Conservation (phyloP, 495 filamentous ascomycete species). For the Penicillium paxilli region DNA sequence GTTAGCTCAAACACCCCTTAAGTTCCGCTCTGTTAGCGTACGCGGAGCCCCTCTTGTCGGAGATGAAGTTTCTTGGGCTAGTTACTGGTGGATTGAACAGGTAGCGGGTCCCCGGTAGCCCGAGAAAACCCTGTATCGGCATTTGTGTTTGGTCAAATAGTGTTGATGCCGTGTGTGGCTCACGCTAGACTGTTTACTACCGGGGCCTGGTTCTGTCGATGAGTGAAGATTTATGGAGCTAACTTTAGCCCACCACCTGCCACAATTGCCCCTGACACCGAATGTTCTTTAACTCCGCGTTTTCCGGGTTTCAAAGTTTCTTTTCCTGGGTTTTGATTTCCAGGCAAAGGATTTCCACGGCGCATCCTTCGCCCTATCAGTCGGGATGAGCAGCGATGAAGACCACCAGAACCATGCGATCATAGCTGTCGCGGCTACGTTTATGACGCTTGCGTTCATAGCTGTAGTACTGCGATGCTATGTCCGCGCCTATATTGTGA, state of each 20-base stretch:
- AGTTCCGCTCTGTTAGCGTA: not conserved
- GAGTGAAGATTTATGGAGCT: not conserved
- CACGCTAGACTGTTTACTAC: not conserved
- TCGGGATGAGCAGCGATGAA: not conserved
- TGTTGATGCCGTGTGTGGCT: not conserved
- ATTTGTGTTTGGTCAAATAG: not conserved
- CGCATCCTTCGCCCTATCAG: not conserved
- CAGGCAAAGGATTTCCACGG: not conserved
- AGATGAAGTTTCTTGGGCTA: not conserved
- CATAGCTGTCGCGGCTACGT: slow-evolving; percentile 15
- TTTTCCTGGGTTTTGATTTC: not conserved
- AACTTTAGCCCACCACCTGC: not conserved
- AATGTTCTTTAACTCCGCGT: not conserved
- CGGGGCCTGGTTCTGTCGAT: not conserved
- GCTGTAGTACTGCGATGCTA: slow-evolving; percentile 23
- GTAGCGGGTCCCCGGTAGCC: not conserved
- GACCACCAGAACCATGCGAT: slow-evolving; percentile 7
- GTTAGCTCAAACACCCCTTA: not conserved
- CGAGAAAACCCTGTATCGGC: not conserved
- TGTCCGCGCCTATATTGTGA: slow-evolving; percentile 27
- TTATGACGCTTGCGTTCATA: slow-evolving; percentile 15
- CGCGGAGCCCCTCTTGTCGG: not conserved
- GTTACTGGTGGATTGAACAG: not conserved
- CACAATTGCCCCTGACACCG: not conserved
- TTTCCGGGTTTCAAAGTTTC: not conserved